These are phyloP conservation scores for Neobulgaria alba DNA, from an alignment of 2,329 filamentous ascomycete species.

Conservation along the genomic window DNA sequence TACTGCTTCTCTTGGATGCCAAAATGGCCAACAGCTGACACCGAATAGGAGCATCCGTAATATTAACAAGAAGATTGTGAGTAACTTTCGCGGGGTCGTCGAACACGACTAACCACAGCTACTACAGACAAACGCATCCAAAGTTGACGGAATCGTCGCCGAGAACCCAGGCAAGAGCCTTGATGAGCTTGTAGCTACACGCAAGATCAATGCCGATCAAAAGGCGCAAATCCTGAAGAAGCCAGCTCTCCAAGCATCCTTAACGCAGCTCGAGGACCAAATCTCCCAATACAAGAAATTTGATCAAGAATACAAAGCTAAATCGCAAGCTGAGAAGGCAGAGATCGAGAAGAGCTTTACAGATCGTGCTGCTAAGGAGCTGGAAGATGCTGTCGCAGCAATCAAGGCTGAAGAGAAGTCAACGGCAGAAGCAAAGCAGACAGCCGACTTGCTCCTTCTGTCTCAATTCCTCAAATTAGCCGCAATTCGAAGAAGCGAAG, in stretches of 20 bases:
- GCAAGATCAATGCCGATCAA: slow-evolving; percentile 74
- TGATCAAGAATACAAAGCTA: slow-evolving; percentile 60
- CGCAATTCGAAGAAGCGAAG: slow-evolving; percentile 65
- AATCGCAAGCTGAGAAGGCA: slow-evolving; percentile 48
- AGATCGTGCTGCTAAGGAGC: slow-evolving; percentile 37
- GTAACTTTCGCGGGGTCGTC: slow-evolving; percentile 28
- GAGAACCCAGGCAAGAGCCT: slow-evolving; percentile 63
- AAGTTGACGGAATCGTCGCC: slow-evolving; percentile 60
- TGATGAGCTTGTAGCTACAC: slow-evolving; percentile 61
- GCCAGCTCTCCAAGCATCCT: slow-evolving; percentile 58
- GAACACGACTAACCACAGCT: slow-evolving; percentile 12
- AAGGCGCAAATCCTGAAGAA: slow-evolving; percentile 72
- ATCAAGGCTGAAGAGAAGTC: slow-evolving; percentile 42
- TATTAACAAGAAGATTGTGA: slow-evolving; percentile 87
- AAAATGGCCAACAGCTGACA: slow-evolving; percentile 1
- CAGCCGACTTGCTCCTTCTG: slow-evolving; percentile 58
- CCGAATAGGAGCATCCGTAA: slow-evolving; percentile 75
- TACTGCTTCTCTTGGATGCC: neutral
- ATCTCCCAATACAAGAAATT: slow-evolving; percentile 66
- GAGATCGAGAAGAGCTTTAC: slow-evolving; percentile 48
- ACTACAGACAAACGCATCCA: slow-evolving; percentile 56
- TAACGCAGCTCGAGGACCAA: slow-evolving; percentile 65
- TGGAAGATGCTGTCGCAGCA: slow-evolving; percentile 41
- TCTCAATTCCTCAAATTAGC: slow-evolving; percentile 76
- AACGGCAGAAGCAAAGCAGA: slow-evolving; percentile 47